These are phyloP conservation scores for Schoenoplectus tabernaemontani DNA, from an alignment of 202 grass and related monocot genomes.

Conservation along the genomic window DNA sequence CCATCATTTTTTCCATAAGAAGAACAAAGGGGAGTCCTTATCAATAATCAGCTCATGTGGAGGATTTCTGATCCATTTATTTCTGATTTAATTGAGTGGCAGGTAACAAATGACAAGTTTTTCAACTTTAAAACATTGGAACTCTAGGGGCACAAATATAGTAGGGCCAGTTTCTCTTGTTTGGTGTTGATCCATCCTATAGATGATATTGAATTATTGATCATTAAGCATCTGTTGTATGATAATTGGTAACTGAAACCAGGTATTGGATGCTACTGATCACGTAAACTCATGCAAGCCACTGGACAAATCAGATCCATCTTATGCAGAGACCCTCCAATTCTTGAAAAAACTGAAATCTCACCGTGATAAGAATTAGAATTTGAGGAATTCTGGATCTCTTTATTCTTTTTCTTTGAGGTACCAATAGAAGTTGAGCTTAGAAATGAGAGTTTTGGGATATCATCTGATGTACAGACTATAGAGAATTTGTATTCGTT, in stretches of 20 bases:
- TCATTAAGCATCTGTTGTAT: not conserved
- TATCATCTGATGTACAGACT: conserved; percentile 13
- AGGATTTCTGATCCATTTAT: not conserved
- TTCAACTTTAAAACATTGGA: no score
- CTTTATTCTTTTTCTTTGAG: not conserved
- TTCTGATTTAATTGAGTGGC: not conserved
- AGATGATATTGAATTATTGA: not conserved
- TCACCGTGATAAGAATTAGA: not conserved
- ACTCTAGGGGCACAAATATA: no score
- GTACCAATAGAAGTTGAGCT: not conserved
- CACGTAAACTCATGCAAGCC: conserved; percentile 97
- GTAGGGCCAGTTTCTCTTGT: no score
- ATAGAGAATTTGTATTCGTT: not conserved
- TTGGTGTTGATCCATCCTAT: no score
- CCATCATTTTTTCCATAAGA: not conserved
- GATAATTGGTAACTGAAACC: not conserved
- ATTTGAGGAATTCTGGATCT: not conserved
- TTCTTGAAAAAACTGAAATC: conserved; percentile 60
- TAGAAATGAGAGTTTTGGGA: not conserved
- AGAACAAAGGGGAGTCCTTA: not conserved
- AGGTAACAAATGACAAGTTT: not conserved
- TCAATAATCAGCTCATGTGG: not conserved
- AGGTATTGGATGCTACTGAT: conserved; percentile 77
- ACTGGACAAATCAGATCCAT: conserved; percentile 77
- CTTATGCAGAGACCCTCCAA: conserved; percentile 72